Conservation (phyloP, 169 alveolate species). For the Plasmodium inui region DNA sequence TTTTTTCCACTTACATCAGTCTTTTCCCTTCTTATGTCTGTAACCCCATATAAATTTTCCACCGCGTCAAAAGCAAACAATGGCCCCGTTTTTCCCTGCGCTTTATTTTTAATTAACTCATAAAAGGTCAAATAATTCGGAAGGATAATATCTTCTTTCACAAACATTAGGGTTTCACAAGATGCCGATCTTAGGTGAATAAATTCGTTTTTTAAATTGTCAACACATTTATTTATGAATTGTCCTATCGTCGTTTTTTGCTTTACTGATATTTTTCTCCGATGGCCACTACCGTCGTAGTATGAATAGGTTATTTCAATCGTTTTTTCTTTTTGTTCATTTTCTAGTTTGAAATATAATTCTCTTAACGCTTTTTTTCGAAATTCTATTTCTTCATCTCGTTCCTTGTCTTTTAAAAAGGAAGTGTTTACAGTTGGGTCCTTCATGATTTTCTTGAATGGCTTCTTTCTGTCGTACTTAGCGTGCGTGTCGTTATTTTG, state of each 20-base stretch:
- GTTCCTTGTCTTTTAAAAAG: constrained; percentile 67
- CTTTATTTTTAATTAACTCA: constrained; percentile 74
- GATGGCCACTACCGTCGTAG: constrained; percentile 75
- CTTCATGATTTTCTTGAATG: constrained; percentile 52
- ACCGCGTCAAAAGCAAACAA: constrained; percentile 58
- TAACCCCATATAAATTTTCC: constrained; percentile 64
- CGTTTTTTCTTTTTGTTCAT: constrained; percentile 65
- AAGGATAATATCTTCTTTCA: constrained; percentile 75
- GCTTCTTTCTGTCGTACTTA: background rate
- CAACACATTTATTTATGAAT: constrained; percentile 76
- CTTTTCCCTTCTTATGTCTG: constrained; percentile 61
- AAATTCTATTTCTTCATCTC: constrained; percentile 72
- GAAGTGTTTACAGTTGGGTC: constrained; percentile 75
- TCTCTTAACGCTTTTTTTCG: constrained; percentile 71
- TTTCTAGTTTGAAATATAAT: constrained; percentile 70
- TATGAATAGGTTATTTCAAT: constrained; percentile 74
- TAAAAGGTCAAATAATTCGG: constrained; percentile 76
- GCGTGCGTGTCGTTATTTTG: background rate
- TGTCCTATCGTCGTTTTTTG: constrained; percentile 77
- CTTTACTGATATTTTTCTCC: constrained; percentile 68
- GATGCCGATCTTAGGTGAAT: constrained; percentile 75
- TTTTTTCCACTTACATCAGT: constrained; percentile 67
- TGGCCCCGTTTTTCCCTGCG: constrained; percentile 77
- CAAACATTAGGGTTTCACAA: constrained; percentile 73
- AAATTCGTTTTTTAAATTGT: constrained; percentile 69